phyloP scores from a whole-genome alignment of 2,329 filamentous ascomycete species.

The Dryadomyces sulphureus region DNA sequence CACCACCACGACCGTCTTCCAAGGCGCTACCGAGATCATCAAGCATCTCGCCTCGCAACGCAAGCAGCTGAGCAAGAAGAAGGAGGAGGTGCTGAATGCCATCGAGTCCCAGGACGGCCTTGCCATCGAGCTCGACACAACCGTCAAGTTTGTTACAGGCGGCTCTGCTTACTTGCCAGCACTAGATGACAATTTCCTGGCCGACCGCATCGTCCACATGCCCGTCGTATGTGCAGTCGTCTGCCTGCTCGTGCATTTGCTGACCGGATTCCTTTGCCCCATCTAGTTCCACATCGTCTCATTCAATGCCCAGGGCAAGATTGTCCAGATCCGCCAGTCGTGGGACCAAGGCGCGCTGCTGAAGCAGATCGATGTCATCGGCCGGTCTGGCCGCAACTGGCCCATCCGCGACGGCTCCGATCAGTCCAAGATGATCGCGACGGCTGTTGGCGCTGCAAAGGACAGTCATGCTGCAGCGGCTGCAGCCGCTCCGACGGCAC shows the following conservation, averaged over 20 bases:
- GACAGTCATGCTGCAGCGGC: conserved; percentile 16
- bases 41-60: conserved; percentile 63
- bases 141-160: conserved; percentile 63
- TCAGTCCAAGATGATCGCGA: conserved; percentile 62
- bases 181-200: conserved; percentile 86
- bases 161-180: conserved; percentile 79
- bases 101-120: conserved; percentile 59
- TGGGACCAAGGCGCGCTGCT: conserved; percentile 94
- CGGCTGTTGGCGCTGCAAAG: conserved; percentile 43
- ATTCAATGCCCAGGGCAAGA: conserved; percentile 64
- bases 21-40: conserved; percentile 59
- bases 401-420: conserved; percentile 80
- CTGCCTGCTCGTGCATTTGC: conserved; percentile 1
- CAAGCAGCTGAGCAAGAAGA: conserved; percentile 69
- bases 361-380: conserved; percentile 89
- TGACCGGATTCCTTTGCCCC: background rate
- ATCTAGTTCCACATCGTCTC: conserved; percentile 70
- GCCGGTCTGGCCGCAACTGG: conserved; percentile 82
- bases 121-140: conserved; percentile 67
- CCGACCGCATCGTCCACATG: conserved; percentile 65
- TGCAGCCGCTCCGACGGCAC: conserved; percentile 16
- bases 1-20: conserved; percentile 65
- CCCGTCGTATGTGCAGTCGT: conserved; percentile 55
- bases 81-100: conserved; percentile 58
- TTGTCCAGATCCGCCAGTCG: conserved; percentile 72